These are phyloP conservation scores for Fagopyrum tataricum DNA, from an alignment of 148 eudicot genomes.

Conservation along the genomic window DNA sequence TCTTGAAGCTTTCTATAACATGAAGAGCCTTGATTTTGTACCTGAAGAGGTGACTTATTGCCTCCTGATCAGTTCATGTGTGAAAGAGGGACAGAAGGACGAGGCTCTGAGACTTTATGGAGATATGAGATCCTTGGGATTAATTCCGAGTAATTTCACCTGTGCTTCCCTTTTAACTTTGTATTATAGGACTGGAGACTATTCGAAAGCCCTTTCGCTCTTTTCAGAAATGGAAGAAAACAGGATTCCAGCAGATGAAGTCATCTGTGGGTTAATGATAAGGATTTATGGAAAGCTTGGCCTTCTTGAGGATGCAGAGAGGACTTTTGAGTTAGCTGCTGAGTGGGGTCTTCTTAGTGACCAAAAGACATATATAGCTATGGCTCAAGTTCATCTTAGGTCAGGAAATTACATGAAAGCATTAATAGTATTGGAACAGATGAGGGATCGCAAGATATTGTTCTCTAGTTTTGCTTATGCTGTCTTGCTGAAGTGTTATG, in stretches of 20 bases:
- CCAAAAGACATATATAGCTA: slow-evolving; percentile 72
- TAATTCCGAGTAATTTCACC: slow-evolving; percentile 74
- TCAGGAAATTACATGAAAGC: slow-evolving; percentile 54
- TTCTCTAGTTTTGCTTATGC: slow-evolving; percentile 55
- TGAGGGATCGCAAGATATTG: slow-evolving; percentile 49
- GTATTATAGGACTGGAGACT: slow-evolving; percentile 63
- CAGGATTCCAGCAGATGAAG: slow-evolving; percentile 68
- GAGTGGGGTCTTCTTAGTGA: slow-evolving; percentile 54
- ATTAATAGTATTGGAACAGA: slow-evolving; percentile 43
- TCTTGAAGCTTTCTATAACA: slow-evolving; percentile 42
- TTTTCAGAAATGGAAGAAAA: slow-evolving; percentile 75
- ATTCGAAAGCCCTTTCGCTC: slow-evolving; percentile 71
- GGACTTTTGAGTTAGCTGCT: slow-evolving; percentile 64
- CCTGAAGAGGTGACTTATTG: slow-evolving; percentile 91
- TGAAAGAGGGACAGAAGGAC: slow-evolving; percentile 42
- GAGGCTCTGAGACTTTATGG: slow-evolving; percentile 56
- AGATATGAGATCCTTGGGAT: slow-evolving; percentile 50
- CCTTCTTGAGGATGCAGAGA: slow-evolving; percentile 72
- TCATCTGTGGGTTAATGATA: slow-evolving; percentile 74
- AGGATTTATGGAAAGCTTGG: slow-evolving; percentile 92
- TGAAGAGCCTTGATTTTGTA: slow-evolving; percentile 60
- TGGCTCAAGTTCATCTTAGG: slow-evolving; percentile 86
- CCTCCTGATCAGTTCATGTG: slow-evolving; percentile 45
- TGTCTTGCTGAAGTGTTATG: slow-evolving; percentile 59
- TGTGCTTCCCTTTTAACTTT: slow-evolving; percentile 79